A percentile compares a stretch with the other conserved stretches of the same genome.
These are phyloP conservation scores for Coleophoma cylindrospora DNA, from an alignment of 2,329 filamentous ascomycete species.

Conservation along the genomic window DNA sequence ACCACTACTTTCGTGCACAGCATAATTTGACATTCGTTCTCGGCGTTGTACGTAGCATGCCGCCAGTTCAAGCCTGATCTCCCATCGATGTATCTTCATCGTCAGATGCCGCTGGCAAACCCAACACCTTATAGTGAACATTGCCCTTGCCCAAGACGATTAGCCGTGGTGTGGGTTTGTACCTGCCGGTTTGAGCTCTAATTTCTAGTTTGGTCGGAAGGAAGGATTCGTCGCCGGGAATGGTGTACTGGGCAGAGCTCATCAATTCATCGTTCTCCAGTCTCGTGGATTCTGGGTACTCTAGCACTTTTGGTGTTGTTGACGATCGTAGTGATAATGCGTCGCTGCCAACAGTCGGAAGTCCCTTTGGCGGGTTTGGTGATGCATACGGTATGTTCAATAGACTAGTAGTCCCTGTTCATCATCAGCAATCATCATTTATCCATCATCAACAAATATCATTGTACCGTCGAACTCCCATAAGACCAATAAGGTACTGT, in stretches of 20 bases:
- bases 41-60: too few species aligned
- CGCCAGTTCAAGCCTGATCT: constrained; percentile 9
- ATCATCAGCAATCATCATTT: too few species aligned
- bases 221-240: constrained; percentile 13
- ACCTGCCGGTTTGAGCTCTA: constrained; percentile 5
- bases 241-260: constrained; percentile 9
- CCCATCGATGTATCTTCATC: neutral
- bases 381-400: constrained; percentile 17
- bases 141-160: constrained; percentile 19
- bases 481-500: constrained; percentile 19
- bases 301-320: constrained; percentile 1
- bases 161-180: constrained; percentile 11
- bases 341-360: neutral
- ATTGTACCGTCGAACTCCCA: constrained; percentile 20
- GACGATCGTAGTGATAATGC: constrained; percentile 6
- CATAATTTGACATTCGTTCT: too few species aligned
- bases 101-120: constrained; percentile 1
- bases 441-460: too few species aligned
- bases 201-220: constrained; percentile 18
- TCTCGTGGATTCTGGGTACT: constrained; percentile 1
- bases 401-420: constrained; percentile 13
- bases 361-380: neutral
- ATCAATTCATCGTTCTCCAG: constrained; percentile 15
- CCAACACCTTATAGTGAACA: constrained; percentile 23
- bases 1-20: too few species aligned